A percentile compares a stretch with the other conserved stretches of the same genome.
Evolutionary conservation across 2,329 filamentous ascomycete species (phyloP).

Genomic region (Diaporthe ampelina): DNA sequence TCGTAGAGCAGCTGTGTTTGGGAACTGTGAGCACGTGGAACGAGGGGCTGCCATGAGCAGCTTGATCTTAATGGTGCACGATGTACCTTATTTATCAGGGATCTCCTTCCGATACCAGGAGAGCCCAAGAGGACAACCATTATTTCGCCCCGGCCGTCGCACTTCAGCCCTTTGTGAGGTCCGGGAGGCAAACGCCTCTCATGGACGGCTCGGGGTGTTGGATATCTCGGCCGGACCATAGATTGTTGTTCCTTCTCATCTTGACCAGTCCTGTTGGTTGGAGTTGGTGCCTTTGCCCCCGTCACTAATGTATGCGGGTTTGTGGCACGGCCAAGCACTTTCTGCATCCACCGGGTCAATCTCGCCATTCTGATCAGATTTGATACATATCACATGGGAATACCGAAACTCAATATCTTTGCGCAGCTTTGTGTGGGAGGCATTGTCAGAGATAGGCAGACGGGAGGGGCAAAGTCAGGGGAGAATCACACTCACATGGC

Average conservation of each 20-base stretch:
- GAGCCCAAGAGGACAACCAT: neutral
- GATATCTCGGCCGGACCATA: neutral
- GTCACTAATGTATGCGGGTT: neutral
- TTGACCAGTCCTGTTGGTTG: neutral
- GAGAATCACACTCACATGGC: neutral
- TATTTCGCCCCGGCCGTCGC: neutral
- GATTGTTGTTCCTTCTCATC: neutral
- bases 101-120: neutral
- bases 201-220: neutral
- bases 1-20: neutral
- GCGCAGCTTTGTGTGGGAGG: neutral
- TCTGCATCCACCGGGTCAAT: neutral
- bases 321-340: neutral
- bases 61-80: neutral
- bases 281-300: neutral
- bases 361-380: neutral
- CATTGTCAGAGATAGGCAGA: neutral
- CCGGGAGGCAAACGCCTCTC: neutral
- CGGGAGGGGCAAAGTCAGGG: no score
- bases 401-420: neutral
- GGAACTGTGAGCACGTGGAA: neutral
- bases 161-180: neutral
- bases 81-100: neutral
- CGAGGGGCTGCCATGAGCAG: neutral
- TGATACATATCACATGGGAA: neutral